Evolutionary conservation across 1,284 basidiomycete species (phyloP), one percentile per base, ranked within the genome.

Genomic region (Austropuccinia psidii): DNA sequence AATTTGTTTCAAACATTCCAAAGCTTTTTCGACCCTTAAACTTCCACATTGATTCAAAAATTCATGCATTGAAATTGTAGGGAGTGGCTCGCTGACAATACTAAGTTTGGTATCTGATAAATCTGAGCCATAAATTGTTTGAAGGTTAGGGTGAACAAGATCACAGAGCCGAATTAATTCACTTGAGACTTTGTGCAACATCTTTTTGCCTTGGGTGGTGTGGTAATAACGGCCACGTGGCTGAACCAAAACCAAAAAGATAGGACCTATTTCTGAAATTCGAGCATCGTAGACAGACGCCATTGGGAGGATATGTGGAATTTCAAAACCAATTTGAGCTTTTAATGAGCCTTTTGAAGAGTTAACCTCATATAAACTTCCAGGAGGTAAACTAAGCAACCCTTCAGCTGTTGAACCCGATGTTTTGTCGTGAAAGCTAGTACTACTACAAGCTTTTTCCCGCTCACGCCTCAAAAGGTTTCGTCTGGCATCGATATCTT

Each of bases 151-250:
- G 33, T 70, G 54, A 49, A 19, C 29, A 5, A 60, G 33, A 37
- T 60, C 9, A 24, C 43, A 33, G 0, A 70, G 57, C 33, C 54
- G 15, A 58, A 58, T 31, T 37, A 60, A 33, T 37, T 70, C 67
- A 39, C 41, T 58, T 21, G 57, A 43, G 19, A 70, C 55, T 70
- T 70, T 70, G 7, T 35, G 50, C 8, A 70, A 19, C 54, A 47
- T 58, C 29, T 49, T 70, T 21, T 57, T 43, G 41, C 67, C 67
- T 35, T 21, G 13, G 37, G 29, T 17, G 29, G 47, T 68, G 4
- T 47, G 54, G 29, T 70, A 70, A 50, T 70, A 70, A 15, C 67
- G 55, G 27, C 67, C 67, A 33, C 50, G 67, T 37, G 67, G 67
- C 13, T 70, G 54, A 17, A 70, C 37, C 33, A 60, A 47, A 15